These are phyloP conservation scores for Mycena belliarum DNA, from an alignment of 768 basidiomycete genomes.

Conservation along the genomic window DNA sequence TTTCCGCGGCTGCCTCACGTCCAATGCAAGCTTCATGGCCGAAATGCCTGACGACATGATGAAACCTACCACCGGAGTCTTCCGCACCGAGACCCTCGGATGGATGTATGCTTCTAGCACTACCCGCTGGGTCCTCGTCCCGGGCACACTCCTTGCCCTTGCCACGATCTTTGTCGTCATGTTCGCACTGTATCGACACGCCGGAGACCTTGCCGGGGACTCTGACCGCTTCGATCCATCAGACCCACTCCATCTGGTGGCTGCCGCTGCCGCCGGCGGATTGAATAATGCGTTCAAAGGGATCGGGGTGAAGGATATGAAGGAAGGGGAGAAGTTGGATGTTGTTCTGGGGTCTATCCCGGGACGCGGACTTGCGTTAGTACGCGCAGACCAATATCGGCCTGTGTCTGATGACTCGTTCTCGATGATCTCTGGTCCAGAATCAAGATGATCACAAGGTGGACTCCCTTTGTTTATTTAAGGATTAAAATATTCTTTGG, in stretches of 20 bases:
- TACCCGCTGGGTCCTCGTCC: conserved; percentile 6
- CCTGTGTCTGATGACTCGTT: too few species aligned
- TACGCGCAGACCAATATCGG: too few species aligned
- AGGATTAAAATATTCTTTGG: too few species aligned
- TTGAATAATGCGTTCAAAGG: neutral
- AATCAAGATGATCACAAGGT: too few species aligned
- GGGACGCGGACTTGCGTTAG: too few species aligned
- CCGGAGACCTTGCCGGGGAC: neutral
- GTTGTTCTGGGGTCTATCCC: neutral
- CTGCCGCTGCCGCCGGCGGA: neutral
- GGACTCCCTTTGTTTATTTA: too few species aligned
- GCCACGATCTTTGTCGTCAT: neutral
- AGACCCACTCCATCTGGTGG: conserved; percentile 6
- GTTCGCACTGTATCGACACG: neutral
- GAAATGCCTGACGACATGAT: neutral
- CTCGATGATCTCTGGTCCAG: too few species aligned
- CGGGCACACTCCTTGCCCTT: neutral
- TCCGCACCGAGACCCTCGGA: neutral
- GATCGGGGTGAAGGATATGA: neutral
- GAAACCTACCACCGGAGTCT: neutral
- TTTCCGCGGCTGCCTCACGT: neutral
- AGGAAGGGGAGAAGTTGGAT: neutral
- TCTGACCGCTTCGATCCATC: neutral
- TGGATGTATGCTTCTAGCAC: neutral
- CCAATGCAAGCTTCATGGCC: neutral